Percentiles rank a stretch among this genome's conserved stretches.
Conservation (phyloP, 495 filamentous ascomycete genomes). For the Aspergillus egyptiacus region DNA sequence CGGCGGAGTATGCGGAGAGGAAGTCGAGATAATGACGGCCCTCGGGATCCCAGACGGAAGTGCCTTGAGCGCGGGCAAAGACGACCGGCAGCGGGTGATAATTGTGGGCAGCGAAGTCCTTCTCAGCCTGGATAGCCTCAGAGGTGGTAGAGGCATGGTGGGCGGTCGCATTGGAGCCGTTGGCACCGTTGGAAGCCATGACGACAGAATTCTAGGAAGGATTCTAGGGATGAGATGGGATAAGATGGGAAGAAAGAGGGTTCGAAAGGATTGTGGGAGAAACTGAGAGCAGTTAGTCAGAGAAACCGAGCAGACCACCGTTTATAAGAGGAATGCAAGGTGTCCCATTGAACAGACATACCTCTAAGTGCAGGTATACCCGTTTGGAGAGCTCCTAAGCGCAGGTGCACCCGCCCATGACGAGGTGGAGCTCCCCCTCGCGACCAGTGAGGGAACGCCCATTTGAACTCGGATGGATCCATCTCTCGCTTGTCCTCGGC, state of each 20-base stretch:
- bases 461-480: not conserved
- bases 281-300: too few species aligned
- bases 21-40: conserved; percentile 96
- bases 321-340: too few species aligned
- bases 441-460: conserved; percentile 5
- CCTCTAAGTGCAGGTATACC: conserved; percentile 39
- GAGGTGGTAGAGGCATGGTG: conserved; percentile 81
- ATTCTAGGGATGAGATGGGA: not conserved
- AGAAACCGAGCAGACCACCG: too few species aligned
- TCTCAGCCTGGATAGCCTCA: conserved; percentile 71
- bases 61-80: conserved; percentile 75
- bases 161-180: conserved; percentile 31
- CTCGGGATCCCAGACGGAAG: conserved; percentile 94
- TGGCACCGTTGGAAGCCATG: conserved; percentile 33
- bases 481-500: conserved; percentile 12
- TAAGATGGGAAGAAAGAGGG: conserved; percentile 2
- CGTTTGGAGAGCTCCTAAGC: conserved; percentile 14
- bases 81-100: conserved; percentile 96
- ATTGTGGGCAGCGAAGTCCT: conserved; percentile 90
- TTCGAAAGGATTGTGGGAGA: conserved; percentile 1
- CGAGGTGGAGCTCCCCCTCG: not conserved
- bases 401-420: conserved; percentile 32
- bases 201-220: conserved; percentile 5
- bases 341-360: conserved; percentile 7
- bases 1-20: conserved; percentile 93